These are phyloP conservation scores for Celoporthe dispersa DNA, from an alignment of 2,329 filamentous ascomycete species.

Conservation along the genomic window DNA sequence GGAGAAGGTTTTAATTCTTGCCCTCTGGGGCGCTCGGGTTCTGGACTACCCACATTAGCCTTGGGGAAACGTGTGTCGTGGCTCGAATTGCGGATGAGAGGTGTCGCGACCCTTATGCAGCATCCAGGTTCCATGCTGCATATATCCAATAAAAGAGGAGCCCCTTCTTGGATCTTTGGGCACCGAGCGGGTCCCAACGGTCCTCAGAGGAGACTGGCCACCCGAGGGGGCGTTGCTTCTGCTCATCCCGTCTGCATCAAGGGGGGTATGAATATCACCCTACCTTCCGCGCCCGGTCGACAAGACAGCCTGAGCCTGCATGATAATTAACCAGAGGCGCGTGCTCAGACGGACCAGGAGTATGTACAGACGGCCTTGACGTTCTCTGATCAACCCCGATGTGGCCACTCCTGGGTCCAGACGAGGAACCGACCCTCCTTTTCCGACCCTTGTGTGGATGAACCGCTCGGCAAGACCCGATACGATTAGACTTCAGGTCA, in stretches of 20 bases:
- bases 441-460: neutral
- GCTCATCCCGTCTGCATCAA: constrained; percentile 10
- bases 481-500: neutral
- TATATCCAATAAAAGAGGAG: constrained; percentile 25
- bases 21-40: constrained; percentile 26
- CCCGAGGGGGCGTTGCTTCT: constrained; percentile 16
- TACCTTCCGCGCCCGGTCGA: neutral
- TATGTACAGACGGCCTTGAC: no score
- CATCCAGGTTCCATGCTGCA: constrained; percentile 30
- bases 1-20: constrained; percentile 15
- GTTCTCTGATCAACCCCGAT: neutral
- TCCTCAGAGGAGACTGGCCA: constrained; percentile 3
- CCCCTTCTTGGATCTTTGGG: constrained; percentile 27
- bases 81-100: constrained; percentile 45
- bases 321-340: neutral
- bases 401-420: neutral
- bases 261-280: neutral
- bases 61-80: constrained; percentile 43
- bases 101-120: constrained; percentile 31
- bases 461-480: neutral
- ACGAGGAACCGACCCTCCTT: neutral
- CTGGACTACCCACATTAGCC: constrained; percentile 41
- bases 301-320: constrained; percentile 14
- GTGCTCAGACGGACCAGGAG: neutral
- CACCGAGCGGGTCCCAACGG: constrained; percentile 28